Conservation (phyloP, 495 filamentous ascomycete genomes). For the Penicillium argentinense region DNA sequence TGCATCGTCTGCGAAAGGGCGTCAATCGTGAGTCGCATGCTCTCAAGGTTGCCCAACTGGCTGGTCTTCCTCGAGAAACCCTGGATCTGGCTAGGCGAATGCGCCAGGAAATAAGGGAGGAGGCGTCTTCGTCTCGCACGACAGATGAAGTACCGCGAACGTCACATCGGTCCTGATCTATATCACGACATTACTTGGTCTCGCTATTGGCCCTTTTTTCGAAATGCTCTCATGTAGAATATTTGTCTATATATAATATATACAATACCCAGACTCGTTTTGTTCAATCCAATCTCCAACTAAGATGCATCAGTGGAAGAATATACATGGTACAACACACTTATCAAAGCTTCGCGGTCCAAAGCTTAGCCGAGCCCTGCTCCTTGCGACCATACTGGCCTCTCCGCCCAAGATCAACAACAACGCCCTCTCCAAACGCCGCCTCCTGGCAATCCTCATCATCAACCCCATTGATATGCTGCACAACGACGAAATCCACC, state of each 20-base stretch:
- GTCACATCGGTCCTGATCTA: not conserved
- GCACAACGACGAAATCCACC: conserved; percentile 84
- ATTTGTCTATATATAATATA: conserved; percentile 5
- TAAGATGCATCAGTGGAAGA: not conserved
- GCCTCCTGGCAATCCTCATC: conserved; percentile 92
- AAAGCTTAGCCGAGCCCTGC: conserved; percentile 33
- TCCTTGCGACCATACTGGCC: conserved; percentile 29
- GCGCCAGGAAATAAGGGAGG: conserved; percentile 21
- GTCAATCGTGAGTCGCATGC: conserved; percentile 88
- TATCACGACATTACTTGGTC: not conserved
- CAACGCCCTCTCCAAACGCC: conserved; percentile 45
- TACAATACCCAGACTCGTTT: conserved; percentile 6
- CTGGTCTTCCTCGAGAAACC: conserved; percentile 65
- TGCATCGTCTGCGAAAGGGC: conserved; percentile 76
- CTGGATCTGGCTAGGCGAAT: conserved; percentile 53
- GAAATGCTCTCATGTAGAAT: no score
- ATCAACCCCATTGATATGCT: conserved; percentile 80
- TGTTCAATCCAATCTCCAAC: not conserved
- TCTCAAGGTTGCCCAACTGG: conserved; percentile 85
- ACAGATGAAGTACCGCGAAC: not conserved
- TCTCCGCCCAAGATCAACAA: conserved; percentile 31
- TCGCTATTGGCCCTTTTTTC: no score
- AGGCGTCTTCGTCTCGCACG: not conserved
- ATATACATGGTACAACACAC: not conserved
- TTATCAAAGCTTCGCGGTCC: conserved; percentile 22